Evolutionary conservation across 805 yeast genomes (phyloP), one percentile per base, ranked within the genome.

Genomic region (Starmera amethionina): DNA sequence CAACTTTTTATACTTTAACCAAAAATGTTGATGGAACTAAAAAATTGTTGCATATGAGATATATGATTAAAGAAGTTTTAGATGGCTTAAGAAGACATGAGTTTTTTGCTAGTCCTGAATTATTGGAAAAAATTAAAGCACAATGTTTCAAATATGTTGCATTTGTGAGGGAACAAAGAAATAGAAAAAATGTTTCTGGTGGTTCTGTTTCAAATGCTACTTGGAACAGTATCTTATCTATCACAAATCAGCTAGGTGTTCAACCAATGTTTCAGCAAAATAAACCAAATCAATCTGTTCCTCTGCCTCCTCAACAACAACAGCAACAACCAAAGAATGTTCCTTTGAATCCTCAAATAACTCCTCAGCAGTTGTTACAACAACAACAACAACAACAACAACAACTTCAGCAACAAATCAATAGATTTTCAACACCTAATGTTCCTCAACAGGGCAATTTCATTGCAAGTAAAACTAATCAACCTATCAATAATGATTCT

Each of bases 131-230:
- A 58, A 71, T 87, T 41, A 77, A 80, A 45, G 63, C 68, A 36
- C 94, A 87, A 50, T 78, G 84, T 42, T 82, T 79, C 41, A 75
- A 79, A 54, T 87, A 82, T 54, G 78, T 82, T 62, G 77, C 76
- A 39, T 82, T 75, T 58, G 87, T 87, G 46, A 76, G 77, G 44
- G 85, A 81, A 30, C 85, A 77, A 47, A 54, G 76, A 39, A 46
- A 55, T 30, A 56, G 64, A 41, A 59, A 60, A 37, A 46, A 45
- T 18, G 44, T 44, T 1, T 42, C 60, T 51, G 38, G 32, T 36
- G 32, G 32, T 30, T 15, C 14, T n/a, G 6, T 15, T 13, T n/a
- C n/a, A 13, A 30, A 30, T n/a, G 14, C 14, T 30, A 15, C 32
- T 30, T n/a, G 32, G 16, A n/a, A n/a, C 9, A 30, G 5, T 8